Evolutionary conservation across 768 basidiomycete species (phyloP).

Genomic region (Russula dissimulans): DNA sequence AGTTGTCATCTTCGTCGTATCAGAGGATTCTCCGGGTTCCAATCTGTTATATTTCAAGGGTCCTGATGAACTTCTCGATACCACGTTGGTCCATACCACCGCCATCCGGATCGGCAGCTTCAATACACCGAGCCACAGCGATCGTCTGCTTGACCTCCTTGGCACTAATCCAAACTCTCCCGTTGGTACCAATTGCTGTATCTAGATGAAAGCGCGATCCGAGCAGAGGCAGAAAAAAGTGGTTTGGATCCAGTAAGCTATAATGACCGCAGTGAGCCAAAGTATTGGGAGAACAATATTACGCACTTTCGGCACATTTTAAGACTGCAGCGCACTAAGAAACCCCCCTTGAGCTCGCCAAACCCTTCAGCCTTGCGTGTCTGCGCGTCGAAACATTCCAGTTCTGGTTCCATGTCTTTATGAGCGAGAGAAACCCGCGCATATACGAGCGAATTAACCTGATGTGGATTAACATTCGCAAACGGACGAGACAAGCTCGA

Average conservation of each 20-base stretch:
- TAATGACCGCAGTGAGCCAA: background rate
- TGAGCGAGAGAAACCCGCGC: constrained; percentile 89
- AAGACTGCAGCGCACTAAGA: constrained; percentile 72
- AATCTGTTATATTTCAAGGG: constrained; percentile 32
- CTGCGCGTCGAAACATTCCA: constrained; percentile 93
- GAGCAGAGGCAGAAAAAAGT: constrained; percentile 74
- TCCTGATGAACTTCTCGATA: constrained; percentile 44
- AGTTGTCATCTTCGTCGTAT: background rate
- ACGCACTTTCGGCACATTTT: constrained; percentile 80
- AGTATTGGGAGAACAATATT: background rate
- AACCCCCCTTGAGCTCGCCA: constrained; percentile 87
- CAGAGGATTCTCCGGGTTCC: background rate
- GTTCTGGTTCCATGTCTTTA: constrained; percentile 96
- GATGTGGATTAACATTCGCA: background rate
- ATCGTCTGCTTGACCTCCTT: constrained; percentile 68
- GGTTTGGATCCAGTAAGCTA: constrained; percentile 71
- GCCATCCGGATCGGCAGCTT: constrained; percentile 70
- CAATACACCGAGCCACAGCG: constrained; percentile 67
- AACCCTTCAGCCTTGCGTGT: constrained; percentile 89
- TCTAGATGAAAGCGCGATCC: constrained; percentile 82
- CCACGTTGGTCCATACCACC: constrained; percentile 48
- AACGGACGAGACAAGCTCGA: background rate
- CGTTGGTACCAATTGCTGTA: constrained; percentile 84
- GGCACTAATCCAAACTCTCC: constrained; percentile 81
- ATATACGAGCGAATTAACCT: constrained; percentile 90